Evolutionary conservation across 139 green algal species (phyloP).

Genomic region (Closterium sp.): DNA sequence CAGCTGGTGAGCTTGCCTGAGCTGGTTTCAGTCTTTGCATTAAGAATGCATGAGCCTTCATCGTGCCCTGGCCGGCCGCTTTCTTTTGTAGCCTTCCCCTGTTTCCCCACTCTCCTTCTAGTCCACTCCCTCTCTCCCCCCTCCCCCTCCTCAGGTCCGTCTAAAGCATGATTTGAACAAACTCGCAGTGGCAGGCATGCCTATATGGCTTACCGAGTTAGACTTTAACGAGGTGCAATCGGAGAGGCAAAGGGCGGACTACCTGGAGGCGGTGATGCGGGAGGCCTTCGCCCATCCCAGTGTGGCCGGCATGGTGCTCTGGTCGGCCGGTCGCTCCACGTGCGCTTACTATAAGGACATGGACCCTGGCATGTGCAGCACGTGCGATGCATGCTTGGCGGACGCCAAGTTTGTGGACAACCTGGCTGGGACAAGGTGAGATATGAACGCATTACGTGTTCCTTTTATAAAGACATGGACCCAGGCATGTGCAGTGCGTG

Average conservation of each 20-base stretch:
- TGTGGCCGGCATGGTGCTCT: constrained; percentile 42
- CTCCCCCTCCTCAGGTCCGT: not conserved
- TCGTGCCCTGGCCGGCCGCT: too few relatives aligned
- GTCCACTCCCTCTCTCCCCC: too few relatives aligned
- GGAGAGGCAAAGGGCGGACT: not conserved
- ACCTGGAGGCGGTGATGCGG: constrained; percentile 37
- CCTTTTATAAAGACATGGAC: not conserved
- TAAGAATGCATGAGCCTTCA: too few relatives aligned
- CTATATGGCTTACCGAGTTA: constrained; percentile 37
- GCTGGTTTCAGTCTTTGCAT: too few relatives aligned
- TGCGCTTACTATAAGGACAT: not conserved
- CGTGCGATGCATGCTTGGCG: constrained; percentile 9
- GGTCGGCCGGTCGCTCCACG: constrained; percentile 9
- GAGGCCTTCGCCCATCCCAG: constrained; percentile 35
- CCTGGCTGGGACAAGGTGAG: not conserved
- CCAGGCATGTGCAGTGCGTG: not conserved
- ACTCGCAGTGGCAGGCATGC: constrained; percentile 5
- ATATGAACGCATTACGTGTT: not conserved
- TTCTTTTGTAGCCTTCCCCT: too few relatives aligned
- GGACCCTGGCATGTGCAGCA: not conserved
- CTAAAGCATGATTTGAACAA: constrained; percentile 2
- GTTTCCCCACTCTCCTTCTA: too few relatives aligned
- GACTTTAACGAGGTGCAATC: constrained; percentile 11
- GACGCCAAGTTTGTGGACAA: constrained; percentile 16
- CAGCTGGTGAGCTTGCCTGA: too few relatives aligned